Percentiles rank a stretch among this genome's conserved stretches.
These are phyloP conservation scores for Globisporangium uncinulatum DNA, from an alignment of 352 stramenopile genomes.

Conservation along the genomic window DNA sequence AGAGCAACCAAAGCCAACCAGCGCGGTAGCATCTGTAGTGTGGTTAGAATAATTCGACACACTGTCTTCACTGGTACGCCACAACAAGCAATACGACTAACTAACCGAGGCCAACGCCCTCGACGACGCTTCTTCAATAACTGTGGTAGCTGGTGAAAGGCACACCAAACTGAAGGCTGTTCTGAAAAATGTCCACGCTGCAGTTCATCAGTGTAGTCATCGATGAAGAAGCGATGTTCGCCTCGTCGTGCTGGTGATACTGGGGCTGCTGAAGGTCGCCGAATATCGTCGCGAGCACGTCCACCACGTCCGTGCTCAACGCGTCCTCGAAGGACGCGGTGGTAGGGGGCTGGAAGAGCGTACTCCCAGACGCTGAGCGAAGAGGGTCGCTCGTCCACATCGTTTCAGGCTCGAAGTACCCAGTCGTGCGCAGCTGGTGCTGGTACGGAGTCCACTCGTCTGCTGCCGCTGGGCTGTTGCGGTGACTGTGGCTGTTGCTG, in stretches of 20 bases:
- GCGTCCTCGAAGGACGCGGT: neutral
- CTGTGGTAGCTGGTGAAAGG: slow-evolving; percentile 3
- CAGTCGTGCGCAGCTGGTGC: neutral
- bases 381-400: neutral
- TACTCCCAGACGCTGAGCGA: neutral
- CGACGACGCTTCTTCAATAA: neutral
- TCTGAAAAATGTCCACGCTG: slow-evolving; percentile 7
- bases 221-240: neutral
- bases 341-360: neutral
- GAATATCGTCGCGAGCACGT: slow-evolving; percentile 7
- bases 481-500: neutral
- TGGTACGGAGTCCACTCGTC: slow-evolving; percentile 5
- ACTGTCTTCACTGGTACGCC: neutral
- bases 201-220: slow-evolving; percentile 8
- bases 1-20: neutral
- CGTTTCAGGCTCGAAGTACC: slow-evolving; percentile 5
- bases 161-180: slow-evolving; percentile 2
- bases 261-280: slow-evolving; percentile 1
- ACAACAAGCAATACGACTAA: neutral
- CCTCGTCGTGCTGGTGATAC: neutral
- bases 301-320: slow-evolving; percentile 8
- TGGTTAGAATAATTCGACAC: neutral
- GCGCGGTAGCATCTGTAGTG: neutral
- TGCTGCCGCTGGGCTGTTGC: slow-evolving; percentile 2
- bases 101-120: neutral